These are phyloP conservation scores for Hibiscus trionum DNA, from an alignment of 345 rosid species.

Conservation along the genomic window DNA sequence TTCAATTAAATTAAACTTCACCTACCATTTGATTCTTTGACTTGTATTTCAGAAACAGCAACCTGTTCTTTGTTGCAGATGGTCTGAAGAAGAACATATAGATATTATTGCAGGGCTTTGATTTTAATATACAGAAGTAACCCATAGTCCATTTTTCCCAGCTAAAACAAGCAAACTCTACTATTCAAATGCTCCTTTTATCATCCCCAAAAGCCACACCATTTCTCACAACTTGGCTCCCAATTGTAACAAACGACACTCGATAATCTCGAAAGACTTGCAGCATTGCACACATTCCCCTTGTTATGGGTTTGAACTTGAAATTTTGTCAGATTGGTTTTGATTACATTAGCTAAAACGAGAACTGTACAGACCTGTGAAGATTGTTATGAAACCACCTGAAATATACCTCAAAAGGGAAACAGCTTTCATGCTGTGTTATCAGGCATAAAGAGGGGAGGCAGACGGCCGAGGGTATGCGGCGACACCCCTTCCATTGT, in stretches of 20 bases:
- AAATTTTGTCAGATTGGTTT: neutral
- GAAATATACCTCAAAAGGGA: neutral
- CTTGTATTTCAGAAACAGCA: neutral
- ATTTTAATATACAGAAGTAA: too few relatives aligned
- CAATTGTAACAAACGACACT: conserved; percentile 12
- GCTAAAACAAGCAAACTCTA: too few relatives aligned
- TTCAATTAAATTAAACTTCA: neutral
- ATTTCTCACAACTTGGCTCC: conserved; percentile 10
- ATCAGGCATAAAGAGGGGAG: conserved; percentile 54
- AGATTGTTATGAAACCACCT: neutral
- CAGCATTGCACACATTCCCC: neutral
- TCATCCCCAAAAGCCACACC: neutral
- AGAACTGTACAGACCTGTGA: conserved; percentile 29
- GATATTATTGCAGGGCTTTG: too few relatives aligned
- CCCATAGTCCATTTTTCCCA: too few relatives aligned
- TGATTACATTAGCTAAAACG: conserved; percentile 18
- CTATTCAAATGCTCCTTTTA: too few relatives aligned
- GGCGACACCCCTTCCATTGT: conserved; percentile 16
- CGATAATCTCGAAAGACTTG: neutral
- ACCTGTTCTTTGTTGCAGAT: too few relatives aligned
- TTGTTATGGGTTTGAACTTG: conserved; percentile 11
- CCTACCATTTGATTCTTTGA: neutral
- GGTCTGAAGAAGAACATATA: too few relatives aligned
- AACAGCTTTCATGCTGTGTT: neutral
- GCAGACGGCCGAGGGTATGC: conserved; percentile 75